Evolutionary conservation across 2,329 filamentous ascomycete species (phyloP).

Genomic region (Meredithiella fracta): DNA sequence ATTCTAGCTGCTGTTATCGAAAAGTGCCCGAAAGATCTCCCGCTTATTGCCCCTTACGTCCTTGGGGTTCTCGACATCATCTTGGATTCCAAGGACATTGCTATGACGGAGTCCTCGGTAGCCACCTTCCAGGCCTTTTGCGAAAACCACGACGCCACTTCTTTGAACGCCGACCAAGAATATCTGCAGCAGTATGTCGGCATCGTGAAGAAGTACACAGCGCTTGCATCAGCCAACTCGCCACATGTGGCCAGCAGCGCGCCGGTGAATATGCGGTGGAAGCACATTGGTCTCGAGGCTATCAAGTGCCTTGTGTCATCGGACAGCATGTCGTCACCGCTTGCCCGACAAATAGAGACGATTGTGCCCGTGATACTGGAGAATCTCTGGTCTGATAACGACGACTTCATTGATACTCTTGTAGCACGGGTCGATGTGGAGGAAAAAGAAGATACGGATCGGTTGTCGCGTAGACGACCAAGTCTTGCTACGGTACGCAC

Average conservation of each 20-base stretch:
- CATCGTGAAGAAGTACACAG: conserved; percentile 63
- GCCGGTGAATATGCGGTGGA: conserved; percentile 64
- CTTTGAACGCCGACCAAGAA: conserved; percentile 68
- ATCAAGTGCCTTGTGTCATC: conserved; percentile 68
- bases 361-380: conserved; percentile 75
- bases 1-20: conserved; percentile 86
- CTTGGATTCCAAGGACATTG: conserved; percentile 71
- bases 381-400: conserved; percentile 64
- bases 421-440: conserved; percentile 49
- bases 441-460: conserved; percentile 52
- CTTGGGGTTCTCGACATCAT: conserved; percentile 72
- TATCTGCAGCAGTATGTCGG: conserved; percentile 72
- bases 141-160: conserved; percentile 70
- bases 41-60: conserved; percentile 71
- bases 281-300: conserved; percentile 56
- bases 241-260: conserved; percentile 44
- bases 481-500: conserved; percentile 68
- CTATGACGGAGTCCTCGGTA: conserved; percentile 80
- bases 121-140: conserved; percentile 80
- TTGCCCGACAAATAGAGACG: conserved; percentile 57
- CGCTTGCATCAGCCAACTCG: conserved; percentile 51
- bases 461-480: conserved; percentile 47
- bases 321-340: conserved; percentile 59
- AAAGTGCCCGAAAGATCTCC: conserved; percentile 77
- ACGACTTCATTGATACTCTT: conserved; percentile 52